A percentile compares a stretch with the other conserved stretches of the same genome.
Conservation (phyloP, 73 alveolate species). For the Tetrahymena elliotti region DNA sequence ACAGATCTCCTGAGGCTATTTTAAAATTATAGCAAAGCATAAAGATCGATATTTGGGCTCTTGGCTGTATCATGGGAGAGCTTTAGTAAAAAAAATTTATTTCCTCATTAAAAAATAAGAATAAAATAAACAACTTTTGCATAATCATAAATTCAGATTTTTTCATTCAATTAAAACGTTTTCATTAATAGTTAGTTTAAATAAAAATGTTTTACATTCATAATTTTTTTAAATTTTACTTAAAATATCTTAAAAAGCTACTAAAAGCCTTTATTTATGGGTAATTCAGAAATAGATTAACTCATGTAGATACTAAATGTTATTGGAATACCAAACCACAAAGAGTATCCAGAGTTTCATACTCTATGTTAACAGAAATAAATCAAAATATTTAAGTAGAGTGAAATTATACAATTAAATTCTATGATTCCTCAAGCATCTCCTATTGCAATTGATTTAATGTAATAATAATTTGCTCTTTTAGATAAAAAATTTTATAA, state of each 20-base stretch:
- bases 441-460: slow-evolving; percentile 4
- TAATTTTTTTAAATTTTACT: too few relatives aligned
- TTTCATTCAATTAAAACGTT: too few relatives aligned
- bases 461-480: background rate
- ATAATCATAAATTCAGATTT: too few relatives aligned
- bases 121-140: too few relatives aligned
- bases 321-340: slow-evolving; percentile 75
- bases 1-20: slow-evolving; percentile 88
- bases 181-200: too few relatives aligned
- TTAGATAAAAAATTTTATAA: too few relatives aligned
- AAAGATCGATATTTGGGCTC: slow-evolving; percentile 87
- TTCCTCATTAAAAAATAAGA: background rate
- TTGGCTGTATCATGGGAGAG: slow-evolving; percentile 91
- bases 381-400: slow-evolving; percentile 46
- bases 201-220: too few relatives aligned
- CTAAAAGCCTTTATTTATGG: slow-evolving; percentile 68
- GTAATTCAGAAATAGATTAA: slow-evolving; percentile 76
- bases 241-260: background rate
- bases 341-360: slow-evolving; percentile 71
- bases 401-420: slow-evolving; percentile 41
- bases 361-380: slow-evolving; percentile 55
- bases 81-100: slow-evolving; percentile 34
- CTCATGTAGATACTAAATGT: slow-evolving; percentile 62
- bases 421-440: slow-evolving; percentile 51
- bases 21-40: slow-evolving; percentile 65